Evolutionary conservation across 164 flowering plant genomes (phyloP).

Genomic region (Tetrastigma voinierianum): DNA sequence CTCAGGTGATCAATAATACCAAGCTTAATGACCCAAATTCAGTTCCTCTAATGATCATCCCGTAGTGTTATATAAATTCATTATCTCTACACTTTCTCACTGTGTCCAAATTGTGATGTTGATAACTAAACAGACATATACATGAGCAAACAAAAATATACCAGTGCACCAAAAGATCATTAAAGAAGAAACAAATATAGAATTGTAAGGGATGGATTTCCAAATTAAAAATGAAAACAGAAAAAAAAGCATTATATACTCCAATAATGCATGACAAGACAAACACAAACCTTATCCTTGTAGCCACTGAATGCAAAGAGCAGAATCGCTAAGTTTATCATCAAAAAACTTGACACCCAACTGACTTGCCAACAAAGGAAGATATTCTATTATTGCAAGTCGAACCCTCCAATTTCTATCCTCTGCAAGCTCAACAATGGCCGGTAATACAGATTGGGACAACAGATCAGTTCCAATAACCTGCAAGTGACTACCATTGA

Average conservation of each 20-base stretch:
- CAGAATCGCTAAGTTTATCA: slow-evolving; percentile 96
- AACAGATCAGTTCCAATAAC: slow-evolving; percentile 95
- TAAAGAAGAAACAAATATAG: too few relatives aligned
- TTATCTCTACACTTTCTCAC: too few relatives aligned
- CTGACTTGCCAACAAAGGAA: slow-evolving; percentile 84
- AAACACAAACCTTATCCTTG: slow-evolving; percentile 62
- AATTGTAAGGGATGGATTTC: too few relatives aligned
- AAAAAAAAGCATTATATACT: too few relatives aligned
- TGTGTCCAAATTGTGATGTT: too few relatives aligned
- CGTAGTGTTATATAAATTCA: too few relatives aligned
- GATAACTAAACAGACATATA: too few relatives aligned
- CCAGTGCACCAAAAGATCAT: too few relatives aligned
- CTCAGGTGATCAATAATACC: too few relatives aligned
- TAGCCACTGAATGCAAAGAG: slow-evolving; percentile 84
- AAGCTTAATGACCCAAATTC: too few relatives aligned
- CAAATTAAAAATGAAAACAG: background rate
- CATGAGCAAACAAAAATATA: too few relatives aligned
- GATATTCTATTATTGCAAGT: slow-evolving; percentile 67
- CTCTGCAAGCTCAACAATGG: slow-evolving; percentile 76
- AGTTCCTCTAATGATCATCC: too few relatives aligned
- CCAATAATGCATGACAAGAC: background rate
- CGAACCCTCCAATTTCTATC: slow-evolving; percentile 79
- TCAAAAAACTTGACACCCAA: slow-evolving; percentile 93
- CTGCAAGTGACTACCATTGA: slow-evolving; percentile 38
- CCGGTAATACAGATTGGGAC: slow-evolving; percentile 64